Base-by-base conservation (phyloP, 176 grass and related monocot genomes). In the Bolboschoenus planiculmis region DNA sequence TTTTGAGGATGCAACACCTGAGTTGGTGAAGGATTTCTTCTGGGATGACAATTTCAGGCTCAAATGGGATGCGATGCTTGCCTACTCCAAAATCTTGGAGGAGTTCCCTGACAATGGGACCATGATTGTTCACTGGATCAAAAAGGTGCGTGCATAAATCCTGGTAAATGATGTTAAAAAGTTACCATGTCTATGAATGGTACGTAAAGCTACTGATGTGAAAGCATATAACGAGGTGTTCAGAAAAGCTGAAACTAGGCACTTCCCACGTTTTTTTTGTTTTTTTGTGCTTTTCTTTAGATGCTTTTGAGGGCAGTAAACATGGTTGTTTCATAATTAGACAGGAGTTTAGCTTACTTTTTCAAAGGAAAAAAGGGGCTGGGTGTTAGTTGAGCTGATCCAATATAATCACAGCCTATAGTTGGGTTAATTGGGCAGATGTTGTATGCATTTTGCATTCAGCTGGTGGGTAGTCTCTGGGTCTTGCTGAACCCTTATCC, bases 11-110 rank as follows among this genome's bases (percentile, higher is more conserved):
- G 93, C 93, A 87, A 95, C 91, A 43, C 93, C 97, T 83, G 97
- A 99, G 84, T 82, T 99, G 62, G 97, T 99, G 78, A 95, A 93
- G 88, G 97, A 99, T 86, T 99, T 99, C 78, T 99, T 99, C 59
- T 99, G 97, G 96, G 97, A 99, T 85, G 93, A 93, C 78, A 91
- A 95, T 85, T 99, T 99, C 87, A 89, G 97, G 53, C 86, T 86
- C 16, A 96, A 96, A 81, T 99, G 97, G 97, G 97, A 99, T 85
- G 89, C 79, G 11, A 99, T 99, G 97, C 91, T 99, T 33, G 91
- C 86, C 8, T 86, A 91, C 63, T 90, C 73, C 24, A 93, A 93
- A 81, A 89, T 83, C 67, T 85, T 99, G 84, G 92, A 99, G 70
- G 97, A 99, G 48, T 91, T 93, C 57, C 86, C 87, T 83, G 74